Base-by-base conservation (phyloP, 2,329 filamentous ascomycete genomes). In the Didymella arachidicola region DNA sequence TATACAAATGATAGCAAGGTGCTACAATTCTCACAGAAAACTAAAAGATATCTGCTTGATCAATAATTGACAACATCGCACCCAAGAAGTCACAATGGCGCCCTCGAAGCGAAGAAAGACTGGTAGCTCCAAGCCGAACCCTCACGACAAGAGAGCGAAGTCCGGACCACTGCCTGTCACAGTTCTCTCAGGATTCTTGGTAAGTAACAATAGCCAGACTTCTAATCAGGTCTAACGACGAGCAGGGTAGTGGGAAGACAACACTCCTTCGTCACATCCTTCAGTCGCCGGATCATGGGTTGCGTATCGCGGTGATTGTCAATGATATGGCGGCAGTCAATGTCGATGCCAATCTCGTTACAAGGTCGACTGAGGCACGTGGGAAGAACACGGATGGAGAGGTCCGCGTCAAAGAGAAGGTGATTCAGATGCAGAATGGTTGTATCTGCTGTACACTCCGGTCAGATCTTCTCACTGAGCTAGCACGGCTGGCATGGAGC, bases 371-470 rank as follows among this genome's bases (percentile, higher is more conserved):
- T 22, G 57, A 59, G 82, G 87, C 66, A 26, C 57, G 44, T 5
- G 49, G 14, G 7, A 69, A 63, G 43, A 38, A 50, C 4, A 45
- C 43, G 5, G 50, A 49, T 0, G 60, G 60, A 19, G 82, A 81
- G 25, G 75, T 89, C 34, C 84, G 83, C 2, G 85, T 84, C 0
- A 78, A 87, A 38, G 86, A 89, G 63, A 88, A 89, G 62, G 80
- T 90, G 30, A 85, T 90, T 16, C 84, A 87, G 10, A 81, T 91
- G 53, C 87, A 90, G 67, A 91, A 90, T 61, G 71, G 89, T 10
- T 92, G 89, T 64, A 92, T 92, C 67, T 92, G 89, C 79, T 92
- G 89, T 66, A 92, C 89, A 0, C 80, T 92, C 0, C 86, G 89
- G 3, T 88, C 89, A 1, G 89, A 92, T 55, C 76, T 92, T 1